Conservation (phyloP, 1,284 basidiomycete genomes). For the Phellopilus nigrolimitatus region DNA sequence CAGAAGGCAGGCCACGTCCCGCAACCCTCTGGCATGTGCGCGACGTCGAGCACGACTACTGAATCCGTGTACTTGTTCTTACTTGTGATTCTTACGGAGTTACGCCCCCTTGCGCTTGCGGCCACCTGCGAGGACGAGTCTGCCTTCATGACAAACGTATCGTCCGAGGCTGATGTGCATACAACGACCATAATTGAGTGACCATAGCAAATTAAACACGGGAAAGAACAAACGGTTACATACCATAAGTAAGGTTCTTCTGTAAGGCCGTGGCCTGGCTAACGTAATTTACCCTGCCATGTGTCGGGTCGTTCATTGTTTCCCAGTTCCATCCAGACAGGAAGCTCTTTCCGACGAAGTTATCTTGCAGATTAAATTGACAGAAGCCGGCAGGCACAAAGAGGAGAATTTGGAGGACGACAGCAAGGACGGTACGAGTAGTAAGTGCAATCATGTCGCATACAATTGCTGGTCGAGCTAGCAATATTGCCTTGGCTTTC, state of each 20-base stretch:
- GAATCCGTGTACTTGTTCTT: constrained; percentile 30
- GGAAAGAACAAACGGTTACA: constrained; percentile 17
- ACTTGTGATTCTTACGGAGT: constrained; percentile 32
- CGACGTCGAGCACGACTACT: constrained; percentile 33
- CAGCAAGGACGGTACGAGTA: background rate
- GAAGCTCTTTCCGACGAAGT: constrained; percentile 36
- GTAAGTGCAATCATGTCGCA: background rate
- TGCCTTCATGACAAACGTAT: constrained; percentile 42
- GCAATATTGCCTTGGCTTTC: too few species aligned
- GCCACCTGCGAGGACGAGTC: constrained; percentile 30
- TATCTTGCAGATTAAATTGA: constrained; percentile 15
- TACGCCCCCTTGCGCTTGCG: constrained; percentile 31
- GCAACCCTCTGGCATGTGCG: constrained; percentile 58
- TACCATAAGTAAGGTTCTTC: constrained; percentile 44
- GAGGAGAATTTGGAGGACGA: background rate
- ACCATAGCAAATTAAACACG: constrained; percentile 1
- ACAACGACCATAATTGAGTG: background rate
- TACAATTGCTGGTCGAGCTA: background rate
- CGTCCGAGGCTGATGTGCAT: constrained; percentile 35
- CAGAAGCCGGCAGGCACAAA: background rate
- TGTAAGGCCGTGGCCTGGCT: constrained; percentile 38
- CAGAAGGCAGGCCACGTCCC: constrained; percentile 48
- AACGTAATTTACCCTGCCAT: constrained; percentile 54
- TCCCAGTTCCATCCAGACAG: constrained; percentile 39
- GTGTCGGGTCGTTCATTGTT: constrained; percentile 41